Conservation (phyloP, 1,284 basidiomycete species). For the Fomes fomentarius region DNA sequence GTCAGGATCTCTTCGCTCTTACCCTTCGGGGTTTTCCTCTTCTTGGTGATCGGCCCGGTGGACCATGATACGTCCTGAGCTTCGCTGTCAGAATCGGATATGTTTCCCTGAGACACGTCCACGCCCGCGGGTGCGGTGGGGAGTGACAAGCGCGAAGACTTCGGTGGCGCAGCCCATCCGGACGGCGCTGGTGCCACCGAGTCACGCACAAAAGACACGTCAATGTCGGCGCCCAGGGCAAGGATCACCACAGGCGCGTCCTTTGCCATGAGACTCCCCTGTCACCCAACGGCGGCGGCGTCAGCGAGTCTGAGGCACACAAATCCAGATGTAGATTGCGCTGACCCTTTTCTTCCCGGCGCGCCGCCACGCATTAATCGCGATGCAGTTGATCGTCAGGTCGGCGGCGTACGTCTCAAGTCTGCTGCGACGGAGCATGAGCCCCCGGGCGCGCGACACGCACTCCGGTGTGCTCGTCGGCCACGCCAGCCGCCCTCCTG, state of each 20-base stretch:
- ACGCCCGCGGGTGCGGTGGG: neutral
- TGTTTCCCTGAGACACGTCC: neutral
- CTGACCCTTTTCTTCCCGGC: slow-evolving; percentile 40
- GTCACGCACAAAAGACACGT: slow-evolving; percentile 26
- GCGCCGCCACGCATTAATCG: slow-evolving; percentile 37
- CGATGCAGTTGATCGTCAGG: slow-evolving; percentile 33
- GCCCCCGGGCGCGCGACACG: slow-evolving; percentile 22
- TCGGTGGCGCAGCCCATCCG: too few species aligned
- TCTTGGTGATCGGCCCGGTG: neutral
- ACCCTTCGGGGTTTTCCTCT: slow-evolving; percentile 4
- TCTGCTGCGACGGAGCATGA: slow-evolving; percentile 22
- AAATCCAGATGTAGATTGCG: neutral
- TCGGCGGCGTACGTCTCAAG: slow-evolving; percentile 15
- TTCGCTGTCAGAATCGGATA: neutral
- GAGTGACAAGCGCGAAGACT: neutral
- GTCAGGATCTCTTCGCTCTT: slow-evolving; percentile 32
- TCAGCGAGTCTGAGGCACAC: neutral
- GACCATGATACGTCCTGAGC: neutral
- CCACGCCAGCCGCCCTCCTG: neutral
- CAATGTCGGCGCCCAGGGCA: slow-evolving; percentile 37
- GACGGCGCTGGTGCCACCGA: neutral
- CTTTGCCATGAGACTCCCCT: slow-evolving; percentile 15
- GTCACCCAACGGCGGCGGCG: neutral
- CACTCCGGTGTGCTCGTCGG: slow-evolving; percentile 30
- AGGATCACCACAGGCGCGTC: slow-evolving; percentile 25